These are phyloP conservation scores for Symbiodinium natans DNA, from an alignment of 73 alveolate species.

Conservation along the genomic window DNA sequence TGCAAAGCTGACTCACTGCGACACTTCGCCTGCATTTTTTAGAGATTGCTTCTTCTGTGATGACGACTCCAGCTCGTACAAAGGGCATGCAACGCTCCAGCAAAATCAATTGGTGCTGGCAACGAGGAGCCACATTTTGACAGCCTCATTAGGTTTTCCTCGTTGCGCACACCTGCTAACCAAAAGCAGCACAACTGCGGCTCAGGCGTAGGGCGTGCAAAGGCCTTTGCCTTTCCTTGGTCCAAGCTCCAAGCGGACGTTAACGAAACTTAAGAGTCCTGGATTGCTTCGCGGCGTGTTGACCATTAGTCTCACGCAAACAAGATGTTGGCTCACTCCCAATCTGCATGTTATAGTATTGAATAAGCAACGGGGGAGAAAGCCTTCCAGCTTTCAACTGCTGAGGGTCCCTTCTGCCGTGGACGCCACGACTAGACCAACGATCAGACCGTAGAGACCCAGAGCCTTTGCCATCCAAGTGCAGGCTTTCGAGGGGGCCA, in stretches of 20 bases:
- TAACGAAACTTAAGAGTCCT: no score
- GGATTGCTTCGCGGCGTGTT: no score
- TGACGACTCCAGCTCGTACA: no score
- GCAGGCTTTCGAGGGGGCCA: no score
- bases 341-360: no score
- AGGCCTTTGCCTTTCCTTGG: slow-evolving; percentile 86
- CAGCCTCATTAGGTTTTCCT: neutral
- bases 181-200: neutral
- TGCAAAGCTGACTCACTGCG: neutral
- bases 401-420: neutral
- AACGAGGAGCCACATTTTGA: neutral
- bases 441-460: slow-evolving; percentile 11
- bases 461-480: neutral
- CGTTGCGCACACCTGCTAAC: neutral
- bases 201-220: slow-evolving; percentile 89
- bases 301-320: no score
- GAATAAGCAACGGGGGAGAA: no score
- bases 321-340: no score
- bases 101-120: neutral
- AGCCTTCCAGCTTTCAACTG: neutral
- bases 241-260: no score
- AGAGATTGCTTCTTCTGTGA: no score
- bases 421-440: slow-evolving; percentile 3
- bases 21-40: no score
- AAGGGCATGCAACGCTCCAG: neutral